Evolutionary conservation across 2,329 filamentous ascomycete species (phyloP).

Genomic region (Acephala macrosclerotiorum): DNA sequence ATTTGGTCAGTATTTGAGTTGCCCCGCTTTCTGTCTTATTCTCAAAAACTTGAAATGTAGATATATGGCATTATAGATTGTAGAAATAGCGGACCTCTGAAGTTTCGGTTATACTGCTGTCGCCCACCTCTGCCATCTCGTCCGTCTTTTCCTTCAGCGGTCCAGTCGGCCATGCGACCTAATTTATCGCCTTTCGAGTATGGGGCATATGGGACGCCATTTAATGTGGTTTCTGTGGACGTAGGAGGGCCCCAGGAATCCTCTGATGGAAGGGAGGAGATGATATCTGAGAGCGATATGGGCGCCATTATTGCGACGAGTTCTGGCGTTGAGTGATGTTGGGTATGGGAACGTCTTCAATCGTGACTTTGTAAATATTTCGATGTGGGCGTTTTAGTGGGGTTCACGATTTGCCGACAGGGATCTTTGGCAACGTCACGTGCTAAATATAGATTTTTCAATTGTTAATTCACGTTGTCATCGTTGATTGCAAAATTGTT

Average conservation of each 20-base stretch:
- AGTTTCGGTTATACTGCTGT: constrained; percentile 91
- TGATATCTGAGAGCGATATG: constrained; percentile 68
- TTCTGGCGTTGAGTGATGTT: constrained; percentile 15
- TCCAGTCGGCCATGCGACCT: constrained; percentile 99
- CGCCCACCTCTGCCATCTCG: constrained; percentile 76
- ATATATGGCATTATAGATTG: constrained; percentile 22
- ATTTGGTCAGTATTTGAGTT: constrained; percentile 17
- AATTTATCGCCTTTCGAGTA: constrained; percentile 99
- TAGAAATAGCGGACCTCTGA: constrained; percentile 71
- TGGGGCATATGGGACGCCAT: constrained; percentile 95
- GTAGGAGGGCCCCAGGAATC: constrained; percentile 88
- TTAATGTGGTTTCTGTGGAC: constrained; percentile 85
- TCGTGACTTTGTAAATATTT: constrained; percentile 34
- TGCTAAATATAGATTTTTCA: background rate
- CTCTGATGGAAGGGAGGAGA: constrained; percentile 74
- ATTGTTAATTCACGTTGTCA: background rate
- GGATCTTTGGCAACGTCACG: constrained; percentile 9
- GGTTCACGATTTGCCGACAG: constrained; percentile 15
- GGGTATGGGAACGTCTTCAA: constrained; percentile 7
- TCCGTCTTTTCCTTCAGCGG: constrained; percentile 84
- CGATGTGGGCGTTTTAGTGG: constrained; percentile 36
- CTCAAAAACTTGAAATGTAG: background rate
- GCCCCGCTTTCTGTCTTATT: constrained; percentile 6
- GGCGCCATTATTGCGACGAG: constrained; percentile 53
- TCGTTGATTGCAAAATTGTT: background rate